These are phyloP conservation scores for Orbilia quercus DNA, from an alignment of 2,329 filamentous ascomycete genomes.

Conservation along the genomic window DNA sequence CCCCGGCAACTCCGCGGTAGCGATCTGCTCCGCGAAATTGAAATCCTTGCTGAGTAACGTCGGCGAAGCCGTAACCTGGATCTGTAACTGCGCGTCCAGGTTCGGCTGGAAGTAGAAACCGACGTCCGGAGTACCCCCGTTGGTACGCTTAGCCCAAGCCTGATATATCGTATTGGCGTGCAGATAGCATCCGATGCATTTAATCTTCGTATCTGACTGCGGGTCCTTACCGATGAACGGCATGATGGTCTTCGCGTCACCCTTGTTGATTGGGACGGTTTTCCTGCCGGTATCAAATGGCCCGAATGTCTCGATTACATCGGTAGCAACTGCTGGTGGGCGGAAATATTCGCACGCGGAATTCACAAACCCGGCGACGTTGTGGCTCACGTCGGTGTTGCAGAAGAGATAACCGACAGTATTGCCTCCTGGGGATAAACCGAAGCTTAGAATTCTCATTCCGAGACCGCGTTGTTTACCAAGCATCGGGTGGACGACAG, in stretches of 20 bases:
- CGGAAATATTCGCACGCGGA: not conserved
- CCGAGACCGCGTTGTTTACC: not conserved
- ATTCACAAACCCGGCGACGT: not conserved
- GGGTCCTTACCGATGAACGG: not conserved
- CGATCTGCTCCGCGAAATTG: constrained; percentile 1
- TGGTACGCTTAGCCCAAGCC: constrained; percentile 4
- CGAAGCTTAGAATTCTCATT: too few species aligned
- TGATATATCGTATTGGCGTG: constrained; percentile 5
- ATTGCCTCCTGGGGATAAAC: not conserved
- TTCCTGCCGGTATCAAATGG: constrained; percentile 4
- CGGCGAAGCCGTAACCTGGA: constrained; percentile 5
- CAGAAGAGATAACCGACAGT: constrained; percentile 1
- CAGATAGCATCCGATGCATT: constrained; percentile 7
- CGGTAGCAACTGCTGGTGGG: not conserved
- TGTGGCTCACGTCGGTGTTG: not conserved
- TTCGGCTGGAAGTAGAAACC: constrained; percentile 22
- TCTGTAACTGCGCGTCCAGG: not conserved
- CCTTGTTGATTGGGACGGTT: not conserved
- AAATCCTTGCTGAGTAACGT: not conserved
- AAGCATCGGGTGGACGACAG: constrained; percentile 1
- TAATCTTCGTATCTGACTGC: not conserved
- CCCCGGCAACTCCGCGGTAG: not conserved
- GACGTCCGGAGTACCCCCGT: not conserved
- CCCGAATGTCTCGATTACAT: not conserved
- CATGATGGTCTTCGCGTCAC: not conserved